A percentile compares a stretch with the other conserved stretches of the same genome.
These are phyloP conservation scores for Singerocomus rubriflavus DNA, from an alignment of 1,284 basidiomycete genomes.

Conservation along the genomic window DNA sequence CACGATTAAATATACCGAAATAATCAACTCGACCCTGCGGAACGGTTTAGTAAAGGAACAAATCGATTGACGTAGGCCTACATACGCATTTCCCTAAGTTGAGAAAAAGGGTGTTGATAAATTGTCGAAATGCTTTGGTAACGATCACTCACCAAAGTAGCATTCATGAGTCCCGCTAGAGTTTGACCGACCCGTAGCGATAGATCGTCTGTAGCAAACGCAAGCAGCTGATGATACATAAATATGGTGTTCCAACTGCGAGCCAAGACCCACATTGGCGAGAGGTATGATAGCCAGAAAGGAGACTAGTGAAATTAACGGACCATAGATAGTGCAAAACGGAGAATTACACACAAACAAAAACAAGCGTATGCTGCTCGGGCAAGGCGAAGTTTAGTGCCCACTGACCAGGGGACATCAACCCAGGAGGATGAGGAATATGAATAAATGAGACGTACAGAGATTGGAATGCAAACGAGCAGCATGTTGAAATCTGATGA, in stretches of 20 bases:
- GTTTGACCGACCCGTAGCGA: slow-evolving; percentile 84
- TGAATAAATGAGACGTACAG: slow-evolving; percentile 42
- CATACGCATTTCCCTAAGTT: slow-evolving; percentile 74
- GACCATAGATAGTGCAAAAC: slow-evolving; percentile 3
- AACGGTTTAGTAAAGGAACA: background rate
- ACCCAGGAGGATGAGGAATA: background rate
- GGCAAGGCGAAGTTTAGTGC: slow-evolving; percentile 61
- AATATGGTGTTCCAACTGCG: background rate
- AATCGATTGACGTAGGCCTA: slow-evolving; percentile 15
- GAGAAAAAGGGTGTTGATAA: slow-evolving; percentile 8
- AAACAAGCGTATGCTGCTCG: slow-evolving; percentile 59
- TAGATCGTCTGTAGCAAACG: slow-evolving; percentile 86
- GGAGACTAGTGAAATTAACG: slow-evolving; percentile 44
- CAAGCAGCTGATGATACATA: slow-evolving; percentile 56
- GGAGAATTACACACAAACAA: slow-evolving; percentile 57
- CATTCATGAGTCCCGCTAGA: slow-evolving; percentile 81
- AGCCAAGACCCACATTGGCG: slow-evolving; percentile 53
- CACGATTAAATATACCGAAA: slow-evolving; percentile 48
- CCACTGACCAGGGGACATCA: slow-evolving; percentile 50
- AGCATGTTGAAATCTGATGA: slow-evolving; percentile 61
- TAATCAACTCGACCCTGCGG: slow-evolving; percentile 73
- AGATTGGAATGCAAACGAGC: slow-evolving; percentile 64
- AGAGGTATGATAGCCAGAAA: slow-evolving; percentile 73
- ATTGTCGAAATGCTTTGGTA: background rate
- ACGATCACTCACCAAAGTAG: slow-evolving; percentile 63